phyloP scores from a whole-genome alignment of 1,139 yeast genomes.

The Hanseniaspora sp. region DNA sequence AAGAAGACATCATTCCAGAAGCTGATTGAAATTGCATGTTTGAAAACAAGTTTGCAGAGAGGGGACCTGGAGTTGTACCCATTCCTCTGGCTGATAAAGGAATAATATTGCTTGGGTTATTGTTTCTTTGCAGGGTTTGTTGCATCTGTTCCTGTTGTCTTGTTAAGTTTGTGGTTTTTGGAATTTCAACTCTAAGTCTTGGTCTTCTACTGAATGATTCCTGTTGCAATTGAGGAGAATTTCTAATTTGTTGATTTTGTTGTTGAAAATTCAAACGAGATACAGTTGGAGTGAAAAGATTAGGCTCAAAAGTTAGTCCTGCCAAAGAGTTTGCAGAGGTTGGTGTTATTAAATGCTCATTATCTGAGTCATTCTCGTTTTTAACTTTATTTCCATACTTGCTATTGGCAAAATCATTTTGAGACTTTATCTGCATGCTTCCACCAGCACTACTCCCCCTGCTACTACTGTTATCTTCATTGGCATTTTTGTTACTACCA shows the following conservation, averaged over 20 bases:
- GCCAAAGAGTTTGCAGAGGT: conserved; percentile 13
- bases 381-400: background rate
- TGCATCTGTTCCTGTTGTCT: conserved; percentile 7
- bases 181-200: conserved; percentile 12
- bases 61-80: conserved; percentile 7
- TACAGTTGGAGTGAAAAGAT: conserved; percentile 10
- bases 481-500: background rate
- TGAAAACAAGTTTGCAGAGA: conserved; percentile 12
- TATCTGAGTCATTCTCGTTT: conserved; percentile 4
- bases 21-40: conserved; percentile 10
- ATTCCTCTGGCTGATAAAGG: conserved; percentile 8
- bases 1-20: background rate
- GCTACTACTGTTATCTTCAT: background rate
- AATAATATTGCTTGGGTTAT: conserved; percentile 10
- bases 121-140: background rate
- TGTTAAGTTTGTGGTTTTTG: conserved; percentile 8
- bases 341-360: conserved; percentile 8
- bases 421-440: background rate
- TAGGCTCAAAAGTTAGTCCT: conserved; percentile 10
- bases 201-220: conserved; percentile 13
- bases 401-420: background rate
- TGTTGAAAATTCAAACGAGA: conserved; percentile 1
- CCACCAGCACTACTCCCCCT: background rate
- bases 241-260: background rate
- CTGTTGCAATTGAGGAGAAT: conserved; percentile 9